These are phyloP conservation scores for Nidularia sp. DNA, from an alignment of 768 basidiomycete genomes.

Conservation along the genomic window DNA sequence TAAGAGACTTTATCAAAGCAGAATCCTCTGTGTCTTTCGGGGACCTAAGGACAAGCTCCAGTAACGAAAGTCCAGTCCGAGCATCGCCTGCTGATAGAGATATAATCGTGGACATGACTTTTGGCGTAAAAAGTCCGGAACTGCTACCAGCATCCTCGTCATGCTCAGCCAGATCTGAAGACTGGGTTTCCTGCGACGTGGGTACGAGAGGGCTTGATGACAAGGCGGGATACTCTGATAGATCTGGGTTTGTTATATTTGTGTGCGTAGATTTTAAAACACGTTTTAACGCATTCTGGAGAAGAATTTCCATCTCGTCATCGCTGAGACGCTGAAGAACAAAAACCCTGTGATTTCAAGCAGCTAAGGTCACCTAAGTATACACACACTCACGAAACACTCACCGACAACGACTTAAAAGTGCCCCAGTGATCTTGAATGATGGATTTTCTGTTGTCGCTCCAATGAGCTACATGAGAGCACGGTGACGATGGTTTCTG, in stretches of 20 bases:
- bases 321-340: conserved; percentile 65
- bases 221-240: neutral
- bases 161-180: conserved; percentile 11
- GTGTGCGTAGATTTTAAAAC: neutral
- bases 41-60: conserved; percentile 63
- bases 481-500: neutral
- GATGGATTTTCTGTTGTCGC: conserved; percentile 91
- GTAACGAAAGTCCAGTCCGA: conserved; percentile 70
- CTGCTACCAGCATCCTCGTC: conserved; percentile 5
- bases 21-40: conserved; percentile 35
- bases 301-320: conserved; percentile 52
- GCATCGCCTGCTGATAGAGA: conserved; percentile 67
- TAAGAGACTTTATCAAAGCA: conserved; percentile 51
- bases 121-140: conserved; percentile 38
- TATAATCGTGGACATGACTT: conserved; percentile 43
- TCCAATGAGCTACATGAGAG: conserved; percentile 52
- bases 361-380: conserved; percentile 2
- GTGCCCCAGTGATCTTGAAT: conserved; percentile 71
- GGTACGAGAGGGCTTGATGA: too few species aligned
- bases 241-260: conserved; percentile 3
- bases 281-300: conserved; percentile 46
- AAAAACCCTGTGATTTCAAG: conserved; percentile 53
- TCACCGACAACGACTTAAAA: conserved; percentile 75
- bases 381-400: conserved; percentile 7
- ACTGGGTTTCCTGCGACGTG: conserved; percentile 5